Base-by-base conservation (phyloP, 2,329 filamentous ascomycete genomes). In the Chrysosporium queenslandicum region DNA sequence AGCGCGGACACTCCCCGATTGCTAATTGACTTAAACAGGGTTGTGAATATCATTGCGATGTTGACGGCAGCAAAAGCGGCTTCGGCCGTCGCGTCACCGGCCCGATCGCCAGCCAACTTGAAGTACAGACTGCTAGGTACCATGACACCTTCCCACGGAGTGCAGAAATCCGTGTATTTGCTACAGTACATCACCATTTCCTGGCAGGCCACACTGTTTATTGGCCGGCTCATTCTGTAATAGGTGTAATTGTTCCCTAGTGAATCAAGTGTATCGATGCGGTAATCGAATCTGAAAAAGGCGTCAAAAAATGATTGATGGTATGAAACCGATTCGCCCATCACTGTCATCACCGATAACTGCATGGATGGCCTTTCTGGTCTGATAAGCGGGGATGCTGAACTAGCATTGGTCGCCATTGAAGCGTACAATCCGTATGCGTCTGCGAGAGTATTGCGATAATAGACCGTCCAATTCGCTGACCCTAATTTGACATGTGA, bases 201-300 rank as follows among this genome's bases (percentile, higher is more conserved):
- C 39, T 51, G 49, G 27, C 49, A 51, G 12, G 49, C 49, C 3
- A 51, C 49, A 12, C 49, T 51, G 16, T 51, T 51, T 18, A 51
- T 34, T 9, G 41, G 27, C 4, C 18, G 29, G 25, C 39, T 37
- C 2, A 43, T 51, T 21, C 49, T 42, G 30, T 43, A 51, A 39
- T 18, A 51, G 3, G 30, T 36, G 23, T 34, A 51, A 9, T 51
- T 30, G 3, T 16, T 39, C 18, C 49, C 49, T 4, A 4, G 27
- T 14, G 16, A 1, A 20, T 51, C 49, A 18, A 32, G 21, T 8
- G 39, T 34, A 27, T 30, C 39, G 16, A 51, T 43, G 25, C 39
- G 39, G 9, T n/a, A 12, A 16, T 51, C 14, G 29, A 51, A 51
- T 11, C 45, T 43, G 40, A 51, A 51, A 4, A 51, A 43, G 2